Base-by-base conservation (phyloP, 306 rosid genomes). In the Quercus mongolica region DNA sequence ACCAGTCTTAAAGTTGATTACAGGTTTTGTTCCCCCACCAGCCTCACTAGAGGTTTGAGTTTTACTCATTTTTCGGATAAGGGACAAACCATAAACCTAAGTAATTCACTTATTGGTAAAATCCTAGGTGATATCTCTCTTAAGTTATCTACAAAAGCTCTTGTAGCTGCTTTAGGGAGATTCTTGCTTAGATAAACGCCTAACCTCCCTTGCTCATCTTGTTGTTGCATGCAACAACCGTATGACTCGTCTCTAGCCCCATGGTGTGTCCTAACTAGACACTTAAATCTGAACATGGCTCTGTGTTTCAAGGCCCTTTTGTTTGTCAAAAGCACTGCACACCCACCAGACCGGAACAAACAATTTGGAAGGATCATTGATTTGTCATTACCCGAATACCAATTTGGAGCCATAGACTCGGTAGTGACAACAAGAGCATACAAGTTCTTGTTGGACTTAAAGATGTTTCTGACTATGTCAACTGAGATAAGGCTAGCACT, bases 81-180 rank as follows among this genome's bases (percentile, higher is more conserved):
- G 69, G n/a, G 81, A 80, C 65, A 83, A 1, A 82, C 23, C 81
- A 86, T 25, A 41, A 85, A 91, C 76, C 89, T 82, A 0, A 91
- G 23, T 1, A 95, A 44, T 90, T 95, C 98, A 56, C 88, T 80
- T 0, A 85, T 18, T 10, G 99, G 98, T 4, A 95, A 63, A 38
- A 95, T 86, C 52, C 88, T 92, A 1, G 97, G 94, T 0, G 97
- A 62, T 1, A 95, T 76, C 0, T 74, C 90, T 20, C 91, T 87
- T 2, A 92, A 74, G 21, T 95, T 95, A 13, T 95, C 98, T 3
- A 84, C 89, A 46, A 95, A 92, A 0, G 94, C 98, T n/a, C 94
- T 75, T 11, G 99, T 90, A 0, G 99, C 99, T 1, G 92, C 97
- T 31, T 92, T 95, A 0, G 98, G 98, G 6, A 95, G 90, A 64